Base-by-base conservation (phyloP, 2,329 filamentous ascomycete species). In the Colletotrichum sp. region DNA sequence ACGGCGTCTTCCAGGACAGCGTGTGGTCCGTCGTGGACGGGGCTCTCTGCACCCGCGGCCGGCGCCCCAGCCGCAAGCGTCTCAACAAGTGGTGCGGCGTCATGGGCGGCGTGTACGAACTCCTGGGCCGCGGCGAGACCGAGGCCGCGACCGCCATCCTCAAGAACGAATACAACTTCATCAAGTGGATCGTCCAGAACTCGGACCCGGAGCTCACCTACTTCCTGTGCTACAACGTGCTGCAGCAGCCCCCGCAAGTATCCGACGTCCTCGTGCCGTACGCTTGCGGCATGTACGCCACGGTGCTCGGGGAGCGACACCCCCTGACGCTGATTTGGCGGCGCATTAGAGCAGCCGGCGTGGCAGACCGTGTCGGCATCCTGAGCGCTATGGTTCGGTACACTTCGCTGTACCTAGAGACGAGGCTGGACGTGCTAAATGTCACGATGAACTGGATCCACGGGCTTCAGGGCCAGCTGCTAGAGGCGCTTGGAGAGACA, bases 121-220 rank as follows among this genome's bases (percentile, higher is more conserved):
- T 52, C 1, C n/a, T 52, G 4, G 43, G 0, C 1, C 43, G n/a
- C 43, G 43, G 43, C 0, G 43, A 52, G n/a, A 52, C n/a, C 0
- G 43, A 52, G 43, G n/a, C 43, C n/a, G 43, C 43, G 43, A 1
- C 43, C 10, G 12, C 10, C 0, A 24, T 52, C n/a, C n/a, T 52
- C 43, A 52, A 52, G 43, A 52, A 52, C n/a, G 16, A 52, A 0
- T 52, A 21, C 7, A 2, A 1, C 43, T 21, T 13, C 1, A 52
- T 52, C 43, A 52, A 52, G n/a, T 52, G 43, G 43, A 21, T 52
- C 1, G 43, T 13, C 43, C 43, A 24, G 43, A 52, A 3, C 0
- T 21, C n/a, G n/a, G n/a, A 52, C 43, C 43, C 43, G 43, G 43
- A 52, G 43, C 43, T 52, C 0, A 1, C n/a, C 0, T 52, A 52